Base-by-base conservation (phyloP, 2,329 filamentous ascomycete species). In the Colletotrichum eleusines region DNA sequence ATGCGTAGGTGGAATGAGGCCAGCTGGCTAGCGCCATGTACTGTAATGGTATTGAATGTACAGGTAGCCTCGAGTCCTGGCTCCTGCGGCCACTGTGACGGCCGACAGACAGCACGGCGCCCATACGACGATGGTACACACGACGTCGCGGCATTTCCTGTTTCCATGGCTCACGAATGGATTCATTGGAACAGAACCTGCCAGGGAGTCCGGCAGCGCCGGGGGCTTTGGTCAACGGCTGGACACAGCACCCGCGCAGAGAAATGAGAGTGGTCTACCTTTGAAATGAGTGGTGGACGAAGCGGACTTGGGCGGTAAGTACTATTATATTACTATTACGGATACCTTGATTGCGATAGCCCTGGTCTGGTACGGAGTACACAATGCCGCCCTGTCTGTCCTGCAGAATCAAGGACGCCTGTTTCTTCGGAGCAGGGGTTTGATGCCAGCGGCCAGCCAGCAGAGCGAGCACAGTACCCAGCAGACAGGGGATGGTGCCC, bases 1-100 rank as follows among this genome's bases (percentile, higher is more conserved):
- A 77, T 72, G 61, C 77, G 77, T 77, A 81, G 81, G 72, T 76
- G 75, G 71, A 68, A 74, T 74, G 75, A 75, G 80, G 84, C 83
- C 85, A 86, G 77, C 85, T 81, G 68, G 64, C 68, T 71, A 71
- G 68, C 68, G 64, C 64, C 58, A 67, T 58, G 68, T 63, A 68
- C n/a, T n/a, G n/a, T n/a, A n/a, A n/a, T n/a, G 11, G 31, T 33
- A 33, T 33, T 38, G 1, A 35, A 35, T 14, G 35, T 38, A 38
- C 35, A 12, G n/a, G n/a, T 12, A 38, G 60, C 42, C n/a, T 62
- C 64, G 84, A 85, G 79, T 80, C 76, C 50, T 51, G 8, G 28
- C 38, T 31, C 57, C 77, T 82, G 70, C 75, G 73, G 72, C 73
- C 73, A 74, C 73, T 76, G 69, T 74, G 74, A 69, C 71, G 66